Evolutionary conservation across 495 filamentous ascomycete genomes (phyloP).

Genomic region (Amniculicola lignicola): DNA sequence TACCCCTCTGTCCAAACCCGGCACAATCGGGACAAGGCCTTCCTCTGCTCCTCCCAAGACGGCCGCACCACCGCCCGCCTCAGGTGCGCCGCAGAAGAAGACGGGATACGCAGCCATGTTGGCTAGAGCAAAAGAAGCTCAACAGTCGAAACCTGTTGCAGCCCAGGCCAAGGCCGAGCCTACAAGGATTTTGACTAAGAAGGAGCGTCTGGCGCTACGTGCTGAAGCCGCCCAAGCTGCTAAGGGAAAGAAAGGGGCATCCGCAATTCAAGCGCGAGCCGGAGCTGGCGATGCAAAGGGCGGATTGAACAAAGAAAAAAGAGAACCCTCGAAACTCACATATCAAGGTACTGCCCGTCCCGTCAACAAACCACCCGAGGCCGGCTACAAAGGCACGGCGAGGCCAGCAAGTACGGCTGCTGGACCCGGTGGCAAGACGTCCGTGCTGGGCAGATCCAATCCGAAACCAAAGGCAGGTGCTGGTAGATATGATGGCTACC

Average conservation of each 20-base stretch:
- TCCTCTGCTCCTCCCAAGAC: too few species aligned
- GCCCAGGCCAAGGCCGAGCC: constrained; percentile 48
- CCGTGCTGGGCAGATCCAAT: constrained; percentile 28
- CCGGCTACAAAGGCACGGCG: constrained; percentile 60
- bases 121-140: constrained; percentile 57
- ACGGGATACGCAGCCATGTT: constrained; percentile 60
- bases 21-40: background rate
- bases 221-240: constrained; percentile 30
- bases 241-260: constrained; percentile 22
- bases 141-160: constrained; percentile 40
- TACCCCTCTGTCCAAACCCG: constrained; percentile 1
- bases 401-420: constrained; percentile 38
- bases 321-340: constrained; percentile 16
- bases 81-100: background rate
- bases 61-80: background rate
- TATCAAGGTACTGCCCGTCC: constrained; percentile 57
- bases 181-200: constrained; percentile 42
- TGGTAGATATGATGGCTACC: constrained; percentile 35
- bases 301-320: constrained; percentile 23
- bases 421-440: constrained; percentile 41
- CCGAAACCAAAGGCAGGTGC: constrained; percentile 11
- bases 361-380: constrained; percentile 38
- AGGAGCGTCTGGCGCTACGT: constrained; percentile 31
- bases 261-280: background rate
- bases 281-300: constrained; percentile 4